phyloP scores from a whole-genome alignment of 345 rosid species.

The Anacardium occidentale region DNA sequence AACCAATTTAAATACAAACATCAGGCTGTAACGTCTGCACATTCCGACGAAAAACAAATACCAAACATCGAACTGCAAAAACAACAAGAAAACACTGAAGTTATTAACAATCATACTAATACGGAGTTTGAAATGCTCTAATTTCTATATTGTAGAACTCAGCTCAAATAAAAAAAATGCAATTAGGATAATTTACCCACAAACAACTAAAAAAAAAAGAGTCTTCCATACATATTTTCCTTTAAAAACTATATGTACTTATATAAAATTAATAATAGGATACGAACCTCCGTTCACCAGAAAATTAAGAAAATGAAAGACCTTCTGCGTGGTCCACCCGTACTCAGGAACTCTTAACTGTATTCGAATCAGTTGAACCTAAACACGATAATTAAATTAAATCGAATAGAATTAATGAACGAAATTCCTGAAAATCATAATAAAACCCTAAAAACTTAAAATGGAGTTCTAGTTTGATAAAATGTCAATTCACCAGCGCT shows the following conservation, averaged over 20 bases:
- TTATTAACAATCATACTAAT: neutral
- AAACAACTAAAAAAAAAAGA: no score
- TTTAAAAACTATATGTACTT: neutral
- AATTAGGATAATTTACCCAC: no score
- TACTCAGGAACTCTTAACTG: constrained; percentile 91
- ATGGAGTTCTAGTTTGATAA: no score
- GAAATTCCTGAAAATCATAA: neutral
- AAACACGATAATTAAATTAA: neutral
- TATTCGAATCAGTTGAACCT: constrained; percentile 87
- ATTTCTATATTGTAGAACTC: no score
- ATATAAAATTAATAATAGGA: constrained; percentile 3
- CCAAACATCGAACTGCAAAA: constrained; percentile 61
- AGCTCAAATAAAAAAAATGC: no score
- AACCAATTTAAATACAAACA: constrained; percentile 27
- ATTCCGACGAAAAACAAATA: constrained; percentile 65
- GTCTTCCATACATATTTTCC: no score
- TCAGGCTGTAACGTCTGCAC: constrained; percentile 61
- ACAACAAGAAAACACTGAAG: constrained; percentile 5
- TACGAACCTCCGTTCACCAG: constrained; percentile 82
- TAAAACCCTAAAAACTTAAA: no score
- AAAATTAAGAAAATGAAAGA: constrained; percentile 91
- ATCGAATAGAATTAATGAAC: neutral
- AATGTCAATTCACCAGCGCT: constrained; percentile 47
- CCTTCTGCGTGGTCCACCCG: constrained; percentile 97
- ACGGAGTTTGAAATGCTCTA: neutral